Base-by-base conservation (phyloP, 2,329 filamentous ascomycete species). In the Daldinia sp. region DNA sequence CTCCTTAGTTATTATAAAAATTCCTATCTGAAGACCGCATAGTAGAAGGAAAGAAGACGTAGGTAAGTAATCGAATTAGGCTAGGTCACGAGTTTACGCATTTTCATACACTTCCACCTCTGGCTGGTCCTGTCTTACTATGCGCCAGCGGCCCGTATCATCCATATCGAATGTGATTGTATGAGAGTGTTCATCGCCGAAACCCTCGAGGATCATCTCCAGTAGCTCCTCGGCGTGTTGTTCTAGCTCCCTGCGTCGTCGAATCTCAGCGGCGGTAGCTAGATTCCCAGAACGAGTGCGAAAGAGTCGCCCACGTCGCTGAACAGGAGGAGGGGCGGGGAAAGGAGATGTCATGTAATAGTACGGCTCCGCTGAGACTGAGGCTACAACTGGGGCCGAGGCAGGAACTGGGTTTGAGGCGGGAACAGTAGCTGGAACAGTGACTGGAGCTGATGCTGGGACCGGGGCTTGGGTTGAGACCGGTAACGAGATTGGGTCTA, bases 131-230 rank as follows among this genome's bases (percentile, higher is more conserved):
- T 15, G 59, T 35, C 66, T 72, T 33, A 63, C 39, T 57, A 83
- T 81, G 67, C 82, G 78, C 82, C 81, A 84, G 44, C 82, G 76
- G 2, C 81, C 82, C 10, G 75, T 78, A 13, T 79, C 74, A 53
- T 83, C 80, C 70, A 76, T 73, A 33, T 67, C 66, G 78, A 84
- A 82, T 18, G 74, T 72, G 10, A 83, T 74, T 33, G 65, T 58
- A n/a, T 33, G 51, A 5, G 50, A 51, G n/a, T 9, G 33, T 3
- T 63, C 59, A 6, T 75, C 74, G 5, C 75, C 75, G 5, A 83
- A 79, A 2, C 79, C 81, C 2, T 81, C 77, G 5, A 83, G 54
- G 0, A 83, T 74, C 13, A 78, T 73, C 20, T 78, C 75, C 23
- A 82, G 71, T 1, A 81, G 68, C 26, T 78, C 78, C 5, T 79